Conservation (phyloP, 108 stramenopile genomes). For the Epithemia pelagica region DNA sequence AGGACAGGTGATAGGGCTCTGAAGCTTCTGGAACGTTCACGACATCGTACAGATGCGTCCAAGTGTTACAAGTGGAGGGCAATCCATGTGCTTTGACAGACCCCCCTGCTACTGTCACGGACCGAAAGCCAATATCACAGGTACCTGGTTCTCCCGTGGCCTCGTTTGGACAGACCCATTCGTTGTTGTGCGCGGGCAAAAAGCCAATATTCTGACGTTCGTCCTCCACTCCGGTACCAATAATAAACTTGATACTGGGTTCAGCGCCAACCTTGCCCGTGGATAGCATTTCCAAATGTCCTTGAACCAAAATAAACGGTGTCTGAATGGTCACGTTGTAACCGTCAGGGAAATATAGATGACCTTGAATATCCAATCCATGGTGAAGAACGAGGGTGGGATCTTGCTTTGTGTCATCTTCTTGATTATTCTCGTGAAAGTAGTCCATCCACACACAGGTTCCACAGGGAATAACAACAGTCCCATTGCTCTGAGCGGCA, state of each 20-base stretch:
- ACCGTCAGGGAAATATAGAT: slow-evolving; percentile 39
- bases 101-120: slow-evolving; percentile 63
- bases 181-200: slow-evolving; percentile 24
- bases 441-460: slow-evolving; percentile 25
- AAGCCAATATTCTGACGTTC: slow-evolving; percentile 21
- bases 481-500: background rate
- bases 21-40: background rate
- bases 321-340: slow-evolving; percentile 33
- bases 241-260: slow-evolving; percentile 34
- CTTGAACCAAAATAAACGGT: slow-evolving; percentile 55
- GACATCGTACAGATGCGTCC: background rate
- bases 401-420: background rate
- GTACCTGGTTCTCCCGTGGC: slow-evolving; percentile 8
- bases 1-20: background rate
- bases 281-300: slow-evolving; percentile 53
- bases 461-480: slow-evolving; percentile 29
- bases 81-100: slow-evolving; percentile 35
- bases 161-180: background rate
- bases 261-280: slow-evolving; percentile 28
- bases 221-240: slow-evolving; percentile 27
- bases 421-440: background rate
- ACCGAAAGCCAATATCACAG: slow-evolving; percentile 49
- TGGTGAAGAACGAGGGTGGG: slow-evolving; percentile 1
- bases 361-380: slow-evolving; percentile 52
- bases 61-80: background rate